These are phyloP conservation scores for Scedosporium aurantiacum DNA, from an alignment of 2,329 filamentous ascomycete species.

Conservation along the genomic window DNA sequence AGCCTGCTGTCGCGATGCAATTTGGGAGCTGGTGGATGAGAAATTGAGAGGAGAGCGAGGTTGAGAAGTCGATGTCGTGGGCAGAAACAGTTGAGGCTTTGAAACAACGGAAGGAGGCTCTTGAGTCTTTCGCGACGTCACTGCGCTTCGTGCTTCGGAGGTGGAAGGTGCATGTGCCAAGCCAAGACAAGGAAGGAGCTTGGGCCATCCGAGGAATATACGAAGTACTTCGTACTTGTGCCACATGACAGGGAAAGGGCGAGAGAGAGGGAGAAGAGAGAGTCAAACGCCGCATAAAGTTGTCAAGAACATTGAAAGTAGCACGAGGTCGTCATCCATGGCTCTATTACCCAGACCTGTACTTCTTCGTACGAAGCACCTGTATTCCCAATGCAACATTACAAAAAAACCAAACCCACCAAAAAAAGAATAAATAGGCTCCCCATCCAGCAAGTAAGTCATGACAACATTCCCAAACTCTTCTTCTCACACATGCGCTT, in stretches of 20 bases:
- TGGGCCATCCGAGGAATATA: not conserved
- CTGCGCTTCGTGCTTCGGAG: too few species aligned
- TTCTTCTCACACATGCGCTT: not conserved
- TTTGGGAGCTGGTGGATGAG: not conserved
- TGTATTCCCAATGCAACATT: not conserved
- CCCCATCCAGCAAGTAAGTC: not conserved
- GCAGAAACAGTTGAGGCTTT: not conserved
- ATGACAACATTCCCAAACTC: not conserved
- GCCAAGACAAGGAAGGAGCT: slow-evolving; percentile 1
- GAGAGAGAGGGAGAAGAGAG: too few species aligned
- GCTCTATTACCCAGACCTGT: not conserved
- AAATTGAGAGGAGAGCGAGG: not conserved
- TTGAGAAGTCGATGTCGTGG: not conserved
- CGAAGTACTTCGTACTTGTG: not conserved
- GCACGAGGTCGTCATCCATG: not conserved
- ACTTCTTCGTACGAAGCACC: too few species aligned
- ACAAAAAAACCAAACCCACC: not conserved
- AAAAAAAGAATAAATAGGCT: not conserved
- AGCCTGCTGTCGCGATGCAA: not conserved
- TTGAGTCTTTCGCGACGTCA: not conserved
- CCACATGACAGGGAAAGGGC: too few species aligned
- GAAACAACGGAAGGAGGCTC: not conserved
- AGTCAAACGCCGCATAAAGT: too few species aligned
- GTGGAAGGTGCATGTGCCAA: not conserved
- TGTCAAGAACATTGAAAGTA: too few species aligned